Evolutionary conservation across 2,329 filamentous ascomycete genomes (phyloP), one percentile per base, ranked within the genome.

Genomic region (Dendryphion nanum): DNA sequence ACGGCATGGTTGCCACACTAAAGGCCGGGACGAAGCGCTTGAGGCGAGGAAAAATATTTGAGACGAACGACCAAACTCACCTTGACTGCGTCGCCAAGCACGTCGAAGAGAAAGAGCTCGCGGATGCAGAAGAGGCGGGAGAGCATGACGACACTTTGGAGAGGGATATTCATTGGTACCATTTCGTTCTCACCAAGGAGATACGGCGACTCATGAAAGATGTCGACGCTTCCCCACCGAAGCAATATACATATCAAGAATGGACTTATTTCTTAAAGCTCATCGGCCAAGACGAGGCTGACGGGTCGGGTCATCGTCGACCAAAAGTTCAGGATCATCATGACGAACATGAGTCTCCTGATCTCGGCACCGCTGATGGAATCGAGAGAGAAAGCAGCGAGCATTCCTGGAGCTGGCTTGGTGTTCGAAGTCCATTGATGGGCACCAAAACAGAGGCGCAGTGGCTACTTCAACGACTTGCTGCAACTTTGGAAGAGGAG

Each of bases 401-500:
- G 4, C 85, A 81, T 77, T 81, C 78, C 5, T 89, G 85, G 85
- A 86, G 82, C 21, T 90, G 86, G 86, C 74, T 89, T 2, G 84
- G 82, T 0, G 74, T 79, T 32, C 69, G 77, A 12, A 86, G 81
- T 48, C 85, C 85, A 3, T 69, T 89, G 10, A 83, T 88, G 78
- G 78, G 82, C 3, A 74, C 75, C 33, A 76, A 81, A 53, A 77
- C 78, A 39, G 85, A 89, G 66, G 76, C 79, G 12, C 79, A 87
- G 57, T 89, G 85, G 85, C 79, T 89, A 23, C 61, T 89, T 28
- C 81, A 87, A 42, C 73, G 78, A 42, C 61, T 89, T 35, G 76
- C 76, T 43, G 70, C 71, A 35, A 75, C 68, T 41, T 67, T 90
- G 24, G 72, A 77, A 32, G 19, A 23, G 5, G 62, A 65, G 33